phyloP scores from a whole-genome alignment of 192 early-diverging fungal genomes.

The Podila clonocystis region DNA sequence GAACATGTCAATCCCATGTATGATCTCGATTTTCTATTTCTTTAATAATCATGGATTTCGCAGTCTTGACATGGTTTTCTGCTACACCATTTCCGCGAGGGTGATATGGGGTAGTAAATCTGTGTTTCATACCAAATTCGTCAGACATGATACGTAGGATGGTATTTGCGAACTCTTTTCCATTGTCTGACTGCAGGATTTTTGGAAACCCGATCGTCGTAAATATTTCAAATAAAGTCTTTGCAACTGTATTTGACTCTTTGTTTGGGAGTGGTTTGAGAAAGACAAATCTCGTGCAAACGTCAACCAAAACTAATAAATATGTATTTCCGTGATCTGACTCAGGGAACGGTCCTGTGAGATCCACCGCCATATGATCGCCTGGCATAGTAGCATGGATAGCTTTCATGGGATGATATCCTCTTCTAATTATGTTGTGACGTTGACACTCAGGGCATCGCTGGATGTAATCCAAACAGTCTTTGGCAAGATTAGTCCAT shows the following conservation, averaged over 20 bases:
- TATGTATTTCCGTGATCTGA: background rate
- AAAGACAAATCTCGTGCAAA: slow-evolving; percentile 2
- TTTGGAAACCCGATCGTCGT: background rate
- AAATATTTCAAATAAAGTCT: background rate
- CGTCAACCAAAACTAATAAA: background rate
- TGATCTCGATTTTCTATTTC: slow-evolving; percentile 12
- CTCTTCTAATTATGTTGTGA: background rate
- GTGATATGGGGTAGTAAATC: slow-evolving; percentile 52
- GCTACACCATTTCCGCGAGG: slow-evolving; percentile 54
- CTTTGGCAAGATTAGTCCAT: background rate
- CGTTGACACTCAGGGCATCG: background rate
- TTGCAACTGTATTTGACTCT: background rate
- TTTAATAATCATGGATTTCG: slow-evolving; percentile 40
- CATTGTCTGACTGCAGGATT: slow-evolving; percentile 49
- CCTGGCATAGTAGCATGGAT: slow-evolving; percentile 2
- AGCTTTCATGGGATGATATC: slow-evolving; percentile 3
- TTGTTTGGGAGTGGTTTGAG: background rate
- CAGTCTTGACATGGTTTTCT: slow-evolving; percentile 35
- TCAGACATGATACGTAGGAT: slow-evolving; percentile 24
- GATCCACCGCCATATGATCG: slow-evolving; percentile 1
- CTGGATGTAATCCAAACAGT: background rate
- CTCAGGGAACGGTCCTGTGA: background rate
- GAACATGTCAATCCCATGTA: slow-evolving; percentile 47
- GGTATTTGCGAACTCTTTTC: slow-evolving; percentile 56
- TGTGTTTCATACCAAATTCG: slow-evolving; percentile 33